Base-by-base conservation (phyloP, 2,329 filamentous ascomycete genomes). In the Chaetomium sp. region DNA sequence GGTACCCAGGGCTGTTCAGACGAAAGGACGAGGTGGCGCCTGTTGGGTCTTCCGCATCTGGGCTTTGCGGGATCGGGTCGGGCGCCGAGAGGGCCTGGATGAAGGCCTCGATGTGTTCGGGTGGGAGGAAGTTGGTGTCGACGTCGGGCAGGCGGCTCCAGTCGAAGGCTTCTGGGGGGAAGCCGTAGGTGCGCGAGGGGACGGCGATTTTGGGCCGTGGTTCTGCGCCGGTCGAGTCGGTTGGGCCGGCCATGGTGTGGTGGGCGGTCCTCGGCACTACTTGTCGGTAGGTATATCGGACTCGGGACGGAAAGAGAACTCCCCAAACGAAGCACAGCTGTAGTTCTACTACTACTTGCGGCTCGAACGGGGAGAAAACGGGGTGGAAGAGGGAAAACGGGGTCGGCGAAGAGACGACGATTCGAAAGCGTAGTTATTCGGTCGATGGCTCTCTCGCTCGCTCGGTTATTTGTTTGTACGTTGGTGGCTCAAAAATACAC, bases 11-110 rank as follows among this genome's bases (percentile, higher is more conserved):
- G 67, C 64, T 70, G 55, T 71, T 73, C 54, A 72, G 75, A 61
- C 63, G 76, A 58, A 49, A 72, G 69, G 73, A 70, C 14, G 67
- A 68, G 38, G 42, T 43, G 10, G 36, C 52, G 27, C n/a, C 5
- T 27, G 19, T 27, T 64, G 42, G 63, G 44, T 77, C 75, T 27
- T 27, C 19, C 19, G 19, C 19, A 47, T 87, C 84, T 49, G 79
- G 73, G 49, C 81, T 77, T 10, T 79, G 84, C 38, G 87, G 84
- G 42, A 86, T 79, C 1, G 82, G 82, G 59, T 95, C 90, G 0
- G 91, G 90, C 1, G 88, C 89, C n/a, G 84, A 81, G 7, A 96
- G 80, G 6, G 92, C 92, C 57, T 81, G 82, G 58, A 87, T 85
- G 70, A 97, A 97, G 53, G 87, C 85, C 40, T 81, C 77, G 36